Base-by-base conservation (phyloP, 192 early-diverging fungal genomes). In the Coemansia sp. region DNA sequence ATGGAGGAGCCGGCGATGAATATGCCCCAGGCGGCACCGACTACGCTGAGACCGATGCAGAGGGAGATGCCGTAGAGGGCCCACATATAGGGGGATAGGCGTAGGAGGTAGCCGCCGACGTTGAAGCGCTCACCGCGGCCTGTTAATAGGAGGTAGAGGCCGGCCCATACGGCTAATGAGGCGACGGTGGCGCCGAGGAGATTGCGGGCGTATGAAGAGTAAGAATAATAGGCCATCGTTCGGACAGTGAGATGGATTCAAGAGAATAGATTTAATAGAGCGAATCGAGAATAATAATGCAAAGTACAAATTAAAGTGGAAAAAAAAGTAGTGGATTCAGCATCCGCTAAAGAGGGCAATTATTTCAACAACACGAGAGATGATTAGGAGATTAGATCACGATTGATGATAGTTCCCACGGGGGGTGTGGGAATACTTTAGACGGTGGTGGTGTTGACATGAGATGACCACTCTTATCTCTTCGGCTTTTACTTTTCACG, bases 21-120 rank as follows among this genome's bases (percentile, higher is more conserved):
- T 61, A 99, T 99, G 64, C 97, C 97, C 95, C 97, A 98, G 6
- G 94, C 94, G 42, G 97, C 97, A 33, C 95, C 97, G 21, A 91
- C 84, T 14, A 99, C 95, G 67, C 90, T 92, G 36, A 99, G 81
- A 3, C 92, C 93, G 54, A 96, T 93, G 68, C 92, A 93, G 50
- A 96, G 77, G 0, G 85, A 80, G 53, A 93, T 94, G 17, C 97
- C 95, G 59, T 93, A 78, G 16, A 94, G 66, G 0, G 92, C 90
- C 94, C 94, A 99, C 84, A 90, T 88, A 82, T 94, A 94, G 14
- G 95, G 95, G 54, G 90, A 91, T 5, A 91, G 88, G 14, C 85
- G 83, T 53, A 87, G 62, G 21, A 99, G 76, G 64, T 93, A 94
- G 39, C 85, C 75, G 62, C 94, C 97, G 34, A 96, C 87, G 74